phyloP scores from a whole-genome alignment of 2,329 filamentous ascomycete species.

The Fusarium mexicanum region DNA sequence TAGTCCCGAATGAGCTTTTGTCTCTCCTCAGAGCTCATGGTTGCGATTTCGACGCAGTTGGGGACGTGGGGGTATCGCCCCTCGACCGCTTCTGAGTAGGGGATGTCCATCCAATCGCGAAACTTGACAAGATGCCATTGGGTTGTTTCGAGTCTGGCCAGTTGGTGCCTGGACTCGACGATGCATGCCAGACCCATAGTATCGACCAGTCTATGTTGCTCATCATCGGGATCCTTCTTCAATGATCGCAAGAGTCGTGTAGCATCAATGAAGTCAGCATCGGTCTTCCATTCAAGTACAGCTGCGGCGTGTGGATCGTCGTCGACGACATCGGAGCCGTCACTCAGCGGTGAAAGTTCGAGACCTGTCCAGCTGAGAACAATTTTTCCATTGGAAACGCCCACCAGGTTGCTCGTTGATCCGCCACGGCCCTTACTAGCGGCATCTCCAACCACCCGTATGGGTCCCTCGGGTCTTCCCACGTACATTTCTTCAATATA shows the following conservation, averaged over 20 bases:
- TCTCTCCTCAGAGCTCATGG: slow-evolving; percentile 4
- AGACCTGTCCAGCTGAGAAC: slow-evolving; percentile 3
- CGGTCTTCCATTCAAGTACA: slow-evolving; percentile 8
- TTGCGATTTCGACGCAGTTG: slow-evolving; percentile 2
- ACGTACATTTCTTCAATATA: slow-evolving; percentile 10
- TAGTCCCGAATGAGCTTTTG: slow-evolving; percentile 9
- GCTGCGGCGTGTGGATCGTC: slow-evolving; percentile 6
- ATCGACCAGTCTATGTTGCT: slow-evolving; percentile 5
- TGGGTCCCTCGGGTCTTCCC: slow-evolving; percentile 1
- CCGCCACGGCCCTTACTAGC: neutral
- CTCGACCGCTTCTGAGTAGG: slow-evolving; percentile 4
- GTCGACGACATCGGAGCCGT: slow-evolving; percentile 9
- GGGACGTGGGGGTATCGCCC: neutral
- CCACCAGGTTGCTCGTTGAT: neutral
- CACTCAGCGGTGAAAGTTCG: slow-evolving; percentile 2
- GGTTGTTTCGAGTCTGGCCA: neutral
- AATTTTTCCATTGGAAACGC: slow-evolving; percentile 1
- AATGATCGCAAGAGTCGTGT: slow-evolving; percentile 7
- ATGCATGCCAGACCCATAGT: slow-evolving; percentile 6
- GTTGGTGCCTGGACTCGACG: slow-evolving; percentile 2
- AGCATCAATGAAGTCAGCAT: slow-evolving; percentile 1
- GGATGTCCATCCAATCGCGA: slow-evolving; percentile 6
- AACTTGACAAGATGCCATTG: slow-evolving; percentile 9
- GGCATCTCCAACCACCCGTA: slow-evolving; percentile 1
- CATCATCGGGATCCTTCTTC: slow-evolving; percentile 11